Evolutionary conservation across 306 rosid genomes (phyloP).

Genomic region (Corylus avellana): DNA sequence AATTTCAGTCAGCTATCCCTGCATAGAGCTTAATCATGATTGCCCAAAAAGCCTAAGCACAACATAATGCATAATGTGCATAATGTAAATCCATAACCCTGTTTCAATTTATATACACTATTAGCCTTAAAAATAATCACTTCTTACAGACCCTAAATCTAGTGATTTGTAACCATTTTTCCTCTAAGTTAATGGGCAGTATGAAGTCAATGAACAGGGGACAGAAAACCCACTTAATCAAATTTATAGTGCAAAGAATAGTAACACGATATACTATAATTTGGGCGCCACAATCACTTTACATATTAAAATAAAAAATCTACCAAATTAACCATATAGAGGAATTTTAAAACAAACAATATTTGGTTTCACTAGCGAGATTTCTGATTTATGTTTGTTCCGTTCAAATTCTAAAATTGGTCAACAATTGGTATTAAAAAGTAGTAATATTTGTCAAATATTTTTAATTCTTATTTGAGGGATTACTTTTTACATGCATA

Average conservation of each 20-base stretch:
- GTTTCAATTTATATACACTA: not conserved
- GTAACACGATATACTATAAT: not conserved
- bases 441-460: not conserved
- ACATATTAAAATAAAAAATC: not conserved
- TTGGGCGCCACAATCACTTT: too few relatives aligned
- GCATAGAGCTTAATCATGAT: constrained; percentile 17
- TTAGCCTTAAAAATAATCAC: not conserved
- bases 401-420: not conserved
- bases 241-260: not conserved
- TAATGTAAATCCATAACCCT: not conserved
- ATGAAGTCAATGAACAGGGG: not conserved
- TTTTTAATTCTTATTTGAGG: not conserved
- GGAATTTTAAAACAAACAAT: not conserved
- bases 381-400: not conserved
- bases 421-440: not conserved
- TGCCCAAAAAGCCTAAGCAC: not conserved
- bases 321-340: not conserved
- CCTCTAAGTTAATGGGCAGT: not conserved
- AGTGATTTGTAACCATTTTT: not conserved
- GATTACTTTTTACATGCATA: not conserved
- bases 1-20: constrained; percentile 18
- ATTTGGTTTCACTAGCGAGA: not conserved
- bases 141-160: not conserved
- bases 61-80: not conserved
- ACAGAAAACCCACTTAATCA: not conserved